A percentile compares a stretch with the other conserved stretches of the same genome.
Conservation (phyloP, 441 rosid species). For the Populus tomentosa region DNA sequence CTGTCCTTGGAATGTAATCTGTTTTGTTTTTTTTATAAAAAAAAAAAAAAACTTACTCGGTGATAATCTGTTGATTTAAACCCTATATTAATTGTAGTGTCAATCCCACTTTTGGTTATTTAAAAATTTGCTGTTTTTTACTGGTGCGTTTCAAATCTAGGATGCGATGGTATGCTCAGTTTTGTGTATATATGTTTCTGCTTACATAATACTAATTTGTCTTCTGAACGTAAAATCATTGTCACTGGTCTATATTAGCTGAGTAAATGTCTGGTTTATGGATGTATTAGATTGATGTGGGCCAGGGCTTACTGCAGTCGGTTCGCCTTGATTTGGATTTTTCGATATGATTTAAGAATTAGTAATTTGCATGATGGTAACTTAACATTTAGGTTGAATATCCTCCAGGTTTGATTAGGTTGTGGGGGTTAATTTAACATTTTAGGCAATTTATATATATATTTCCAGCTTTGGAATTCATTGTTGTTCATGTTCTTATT, state of each 20-base stretch:
- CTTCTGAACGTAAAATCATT: slow-evolving; percentile 1
- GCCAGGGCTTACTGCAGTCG: not conserved
- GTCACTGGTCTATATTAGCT: slow-evolving; percentile 13
- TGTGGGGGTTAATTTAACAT: not conserved
- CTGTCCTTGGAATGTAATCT: slow-evolving; percentile 15
- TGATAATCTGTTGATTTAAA: slow-evolving; percentile 40
- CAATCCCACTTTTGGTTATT: slow-evolving; percentile 17
- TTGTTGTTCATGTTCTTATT: too few relatives aligned
- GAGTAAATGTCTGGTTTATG: slow-evolving; percentile 1
- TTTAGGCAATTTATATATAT: too few relatives aligned
- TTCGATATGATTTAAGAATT: not conserved
- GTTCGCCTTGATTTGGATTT: slow-evolving; percentile 1
- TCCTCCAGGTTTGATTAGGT: not conserved
- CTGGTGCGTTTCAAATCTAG: slow-evolving; percentile 32
- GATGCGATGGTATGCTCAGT: slow-evolving; percentile 13
- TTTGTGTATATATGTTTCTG: not conserved
- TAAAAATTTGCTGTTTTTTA: not conserved
- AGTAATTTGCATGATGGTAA: slow-evolving; percentile 10
- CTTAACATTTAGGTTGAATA: slow-evolving; percentile 11
- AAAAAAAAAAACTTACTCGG: not conserved
- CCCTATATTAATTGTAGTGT: slow-evolving; percentile 10
- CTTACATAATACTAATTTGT: not conserved
- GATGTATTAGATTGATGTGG: not conserved
- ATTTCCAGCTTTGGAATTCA: not conserved
- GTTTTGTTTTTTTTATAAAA: not conserved